phyloP scores from a whole-genome alignment of 2,329 filamentous ascomycete species.

The Aspergillus fructus region DNA sequence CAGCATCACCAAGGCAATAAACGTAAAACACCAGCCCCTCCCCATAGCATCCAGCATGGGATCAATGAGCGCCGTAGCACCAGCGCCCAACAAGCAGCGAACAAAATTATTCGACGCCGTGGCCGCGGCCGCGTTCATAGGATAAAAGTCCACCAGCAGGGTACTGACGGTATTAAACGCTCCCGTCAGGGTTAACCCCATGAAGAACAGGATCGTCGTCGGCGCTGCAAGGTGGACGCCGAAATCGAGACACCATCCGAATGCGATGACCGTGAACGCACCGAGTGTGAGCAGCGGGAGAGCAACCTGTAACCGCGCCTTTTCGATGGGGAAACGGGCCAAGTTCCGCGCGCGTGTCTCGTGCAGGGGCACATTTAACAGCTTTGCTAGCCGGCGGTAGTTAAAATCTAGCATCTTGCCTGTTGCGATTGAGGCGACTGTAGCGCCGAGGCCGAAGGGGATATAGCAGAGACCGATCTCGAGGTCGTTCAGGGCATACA shows the following conservation, averaged over 20 bases:
- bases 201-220: slow-evolving; percentile 40
- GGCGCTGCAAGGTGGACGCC: slow-evolving; percentile 34
- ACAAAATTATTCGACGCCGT: slow-evolving; percentile 47
- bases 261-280: slow-evolving; percentile 19
- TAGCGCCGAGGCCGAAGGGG: slow-evolving; percentile 32
- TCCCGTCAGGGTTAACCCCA: slow-evolving; percentile 40
- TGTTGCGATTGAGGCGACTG: slow-evolving; percentile 18
- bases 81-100: slow-evolving; percentile 46
- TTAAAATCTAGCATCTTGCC: slow-evolving; percentile 24
- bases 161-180: slow-evolving; percentile 48
- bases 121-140: slow-evolving; percentile 40
- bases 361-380: neutral
- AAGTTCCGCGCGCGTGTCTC: slow-evolving; percentile 8
- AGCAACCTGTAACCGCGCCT: slow-evolving; percentile 21
- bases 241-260: slow-evolving; percentile 39
- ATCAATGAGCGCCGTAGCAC: slow-evolving; percentile 42
- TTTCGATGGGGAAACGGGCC: slow-evolving; percentile 20
- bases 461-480: slow-evolving; percentile 44
- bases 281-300: slow-evolving; percentile 20
- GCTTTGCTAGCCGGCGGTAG: slow-evolving; percentile 19
- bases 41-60: slow-evolving; percentile 35
- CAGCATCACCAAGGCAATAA: slow-evolving; percentile 10
- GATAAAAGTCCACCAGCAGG: slow-evolving; percentile 48
- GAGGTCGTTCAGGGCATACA: slow-evolving; percentile 50
- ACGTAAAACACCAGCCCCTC: slow-evolving; percentile 12